Conservation (phyloP, 1,284 basidiomycete genomes). For the Athelia sp. region DNA sequence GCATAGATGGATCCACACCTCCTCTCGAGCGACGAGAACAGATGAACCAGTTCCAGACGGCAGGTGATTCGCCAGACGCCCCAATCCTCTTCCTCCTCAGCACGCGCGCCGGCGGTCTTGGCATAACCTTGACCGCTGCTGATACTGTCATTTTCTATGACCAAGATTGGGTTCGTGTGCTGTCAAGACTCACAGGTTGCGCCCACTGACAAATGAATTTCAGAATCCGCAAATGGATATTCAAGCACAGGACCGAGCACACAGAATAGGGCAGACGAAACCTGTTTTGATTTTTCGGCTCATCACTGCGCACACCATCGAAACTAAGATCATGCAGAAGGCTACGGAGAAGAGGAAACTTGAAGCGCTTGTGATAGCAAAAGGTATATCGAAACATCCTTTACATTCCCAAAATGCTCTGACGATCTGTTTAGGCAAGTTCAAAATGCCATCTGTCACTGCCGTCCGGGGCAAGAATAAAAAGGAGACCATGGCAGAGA, state of each 20-base stretch:
- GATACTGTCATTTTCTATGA: conserved; percentile 96
- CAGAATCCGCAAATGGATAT: conserved; percentile 96
- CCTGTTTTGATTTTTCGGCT: conserved; percentile 88
- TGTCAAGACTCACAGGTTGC: neutral
- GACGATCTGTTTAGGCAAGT: conserved; percentile 53
- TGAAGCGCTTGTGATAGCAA: conserved; percentile 91
- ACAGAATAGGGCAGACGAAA: conserved; percentile 91
- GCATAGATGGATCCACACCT: conserved; percentile 85
- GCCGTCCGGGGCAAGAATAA: conserved; percentile 32
- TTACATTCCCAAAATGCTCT: conserved; percentile 6
- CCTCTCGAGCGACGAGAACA: conserved; percentile 79
- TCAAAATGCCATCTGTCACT: conserved; percentile 61
- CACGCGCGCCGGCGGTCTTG: conserved; percentile 89
- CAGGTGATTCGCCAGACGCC: conserved; percentile 58
- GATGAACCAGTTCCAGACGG: conserved; percentile 83
- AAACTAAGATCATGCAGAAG: conserved; percentile 87
- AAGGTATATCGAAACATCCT: conserved; percentile 42
- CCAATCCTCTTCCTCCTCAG: conserved; percentile 86
- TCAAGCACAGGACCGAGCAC: conserved; percentile 94
- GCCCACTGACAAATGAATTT: conserved; percentile 7
- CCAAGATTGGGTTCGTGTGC: conserved; percentile 78
- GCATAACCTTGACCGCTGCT: conserved; percentile 89
- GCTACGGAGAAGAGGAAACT: conserved; percentile 88
- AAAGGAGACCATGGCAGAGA: conserved; percentile 68
- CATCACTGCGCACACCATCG: conserved; percentile 84